Conservation (phyloP, 169 alveolate species). For the Plasmodium reichenowi region DNA sequence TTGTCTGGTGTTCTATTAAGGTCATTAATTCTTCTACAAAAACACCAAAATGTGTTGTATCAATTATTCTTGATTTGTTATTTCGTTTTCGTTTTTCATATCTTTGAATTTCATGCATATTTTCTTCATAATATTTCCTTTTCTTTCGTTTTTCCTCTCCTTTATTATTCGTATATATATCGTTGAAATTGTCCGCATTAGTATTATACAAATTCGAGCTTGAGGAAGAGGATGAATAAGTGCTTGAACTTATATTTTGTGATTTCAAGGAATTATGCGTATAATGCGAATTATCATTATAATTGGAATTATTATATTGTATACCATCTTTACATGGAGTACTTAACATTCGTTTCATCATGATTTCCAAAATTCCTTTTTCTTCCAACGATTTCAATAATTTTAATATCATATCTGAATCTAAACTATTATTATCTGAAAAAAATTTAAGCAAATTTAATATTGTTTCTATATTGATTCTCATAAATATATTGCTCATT, state of each 20-base stretch:
- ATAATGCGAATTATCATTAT: not conserved
- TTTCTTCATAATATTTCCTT: conserved; percentile 58
- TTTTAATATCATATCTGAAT: conserved; percentile 58
- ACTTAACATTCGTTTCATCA: conserved; percentile 76
- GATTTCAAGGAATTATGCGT: conserved; percentile 1
- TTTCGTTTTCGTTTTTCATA: conserved; percentile 71
- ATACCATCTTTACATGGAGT: conserved; percentile 28
- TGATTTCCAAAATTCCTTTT: conserved; percentile 76
- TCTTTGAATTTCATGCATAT: conserved; percentile 72
- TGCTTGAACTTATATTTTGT: conserved; percentile 22
- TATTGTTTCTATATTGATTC: conserved; percentile 61
- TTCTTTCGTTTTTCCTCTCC: conserved; percentile 66
- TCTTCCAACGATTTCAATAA: conserved; percentile 54
- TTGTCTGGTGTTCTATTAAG: conserved; percentile 47
- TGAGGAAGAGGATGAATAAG: conserved; percentile 44
- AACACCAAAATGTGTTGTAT: conserved; percentile 68
- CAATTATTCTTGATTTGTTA: conserved; percentile 55
- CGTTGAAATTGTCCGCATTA: conserved; percentile 28
- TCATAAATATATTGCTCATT: conserved; percentile 69
- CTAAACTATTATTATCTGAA: conserved; percentile 64
- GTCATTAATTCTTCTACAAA: conserved; percentile 73
- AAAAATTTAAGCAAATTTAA: conserved; percentile 57
- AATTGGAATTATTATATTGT: not conserved
- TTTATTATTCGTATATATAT: not conserved
- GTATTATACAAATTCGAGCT: conserved; percentile 36